These are phyloP conservation scores for Epichloe sibirici DNA, from an alignment of 2,329 filamentous ascomycete genomes.

Conservation along the genomic window DNA sequence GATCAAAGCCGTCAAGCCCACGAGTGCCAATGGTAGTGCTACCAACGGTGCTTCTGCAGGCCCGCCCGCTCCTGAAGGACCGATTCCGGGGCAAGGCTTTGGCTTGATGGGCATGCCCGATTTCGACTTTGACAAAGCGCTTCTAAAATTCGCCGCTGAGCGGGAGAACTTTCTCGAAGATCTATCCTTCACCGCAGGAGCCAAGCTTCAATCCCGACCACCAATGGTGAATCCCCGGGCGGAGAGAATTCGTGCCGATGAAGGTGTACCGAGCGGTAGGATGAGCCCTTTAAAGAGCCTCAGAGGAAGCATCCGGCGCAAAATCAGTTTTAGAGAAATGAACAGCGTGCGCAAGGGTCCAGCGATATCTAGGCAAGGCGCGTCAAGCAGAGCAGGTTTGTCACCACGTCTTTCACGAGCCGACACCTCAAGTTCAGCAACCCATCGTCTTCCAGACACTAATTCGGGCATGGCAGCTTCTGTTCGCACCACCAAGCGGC, in stretches of 20 bases:
- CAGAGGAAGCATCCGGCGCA: slow-evolving; percentile 79
- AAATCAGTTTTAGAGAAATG: slow-evolving; percentile 90
- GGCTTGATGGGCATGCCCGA: slow-evolving; percentile 35
- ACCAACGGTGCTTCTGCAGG: slow-evolving; percentile 17
- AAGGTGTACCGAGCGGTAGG: slow-evolving; percentile 40
- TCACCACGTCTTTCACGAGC: slow-evolving; percentile 5
- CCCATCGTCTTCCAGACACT: not conserved
- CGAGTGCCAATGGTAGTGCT: slow-evolving; percentile 13
- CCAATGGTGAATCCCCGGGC: slow-evolving; percentile 68
- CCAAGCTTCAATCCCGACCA: slow-evolving; percentile 56
- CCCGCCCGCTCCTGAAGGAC: not conserved
- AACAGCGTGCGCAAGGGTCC: slow-evolving; percentile 86
- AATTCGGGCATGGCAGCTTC: slow-evolving; percentile 31
- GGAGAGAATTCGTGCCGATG: slow-evolving; percentile 70
- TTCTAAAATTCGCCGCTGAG: slow-evolving; percentile 92
- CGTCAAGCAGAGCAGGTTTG: slow-evolving; percentile 29
- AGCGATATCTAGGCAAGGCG: slow-evolving; percentile 61
- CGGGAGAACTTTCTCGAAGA: slow-evolving; percentile 89
- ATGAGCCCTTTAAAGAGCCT: slow-evolving; percentile 47
- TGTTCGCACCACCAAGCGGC: slow-evolving; percentile 67
- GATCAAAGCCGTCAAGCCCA: slow-evolving; percentile 35
- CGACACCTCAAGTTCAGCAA: not conserved
- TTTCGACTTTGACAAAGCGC: slow-evolving; percentile 85
- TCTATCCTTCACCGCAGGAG: slow-evolving; percentile 75
- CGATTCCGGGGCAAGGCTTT: not conserved